Conservation (phyloP, 345 rosid genomes). For the Salix suchowensis region DNA sequence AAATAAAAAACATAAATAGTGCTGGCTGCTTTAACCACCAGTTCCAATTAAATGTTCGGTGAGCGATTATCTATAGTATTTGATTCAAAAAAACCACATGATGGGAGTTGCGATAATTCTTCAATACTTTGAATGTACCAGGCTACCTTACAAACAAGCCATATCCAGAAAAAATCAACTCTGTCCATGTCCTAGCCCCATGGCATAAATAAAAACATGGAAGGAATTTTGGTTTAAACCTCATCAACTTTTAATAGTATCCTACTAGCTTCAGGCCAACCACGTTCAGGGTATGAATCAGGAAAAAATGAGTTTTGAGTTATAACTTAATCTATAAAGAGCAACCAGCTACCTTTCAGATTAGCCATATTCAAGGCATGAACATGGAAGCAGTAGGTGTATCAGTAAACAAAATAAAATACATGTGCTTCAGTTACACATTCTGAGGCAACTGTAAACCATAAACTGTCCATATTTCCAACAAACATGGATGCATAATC, state of each 20-base stretch:
- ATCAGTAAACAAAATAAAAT: too few species aligned
- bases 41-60: not conserved
- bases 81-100: not conserved
- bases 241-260: not conserved
- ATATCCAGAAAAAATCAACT: not conserved
- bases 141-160: not conserved
- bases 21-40: not conserved
- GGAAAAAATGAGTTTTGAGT: too few species aligned
- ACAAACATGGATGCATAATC: not conserved
- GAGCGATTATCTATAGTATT: not conserved
- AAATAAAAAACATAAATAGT: not conserved
- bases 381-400: too few species aligned
- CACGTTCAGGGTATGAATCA: not conserved
- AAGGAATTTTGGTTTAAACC: not conserved
- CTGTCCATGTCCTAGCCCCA: not conserved
- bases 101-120: not conserved
- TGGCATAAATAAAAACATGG: not conserved
- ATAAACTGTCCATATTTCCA: not conserved
- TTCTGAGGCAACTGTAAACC: not conserved
- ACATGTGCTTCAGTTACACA: not conserved
- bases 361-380: too few species aligned
- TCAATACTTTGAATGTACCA: not conserved
- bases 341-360: too few species aligned
- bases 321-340: too few species aligned
- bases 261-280: not conserved